These are phyloP conservation scores for Fusarium concolor DNA, from an alignment of 2,329 filamentous ascomycete genomes.

Conservation along the genomic window DNA sequence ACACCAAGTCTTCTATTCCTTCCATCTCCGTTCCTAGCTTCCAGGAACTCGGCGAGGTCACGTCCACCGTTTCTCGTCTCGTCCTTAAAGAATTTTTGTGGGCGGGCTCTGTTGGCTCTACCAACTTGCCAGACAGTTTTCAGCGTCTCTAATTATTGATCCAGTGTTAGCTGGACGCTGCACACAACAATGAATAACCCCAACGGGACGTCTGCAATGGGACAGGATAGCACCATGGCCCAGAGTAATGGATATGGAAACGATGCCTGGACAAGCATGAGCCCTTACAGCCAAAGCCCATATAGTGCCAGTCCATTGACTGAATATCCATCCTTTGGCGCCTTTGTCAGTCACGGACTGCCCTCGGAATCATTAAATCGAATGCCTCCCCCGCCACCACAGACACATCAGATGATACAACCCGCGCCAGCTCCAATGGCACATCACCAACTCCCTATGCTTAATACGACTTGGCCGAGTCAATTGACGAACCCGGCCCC, in stretches of 20 bases:
- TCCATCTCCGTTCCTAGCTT: conserved; percentile 25
- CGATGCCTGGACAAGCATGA: conserved; percentile 68
- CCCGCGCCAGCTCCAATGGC: conserved; percentile 58
- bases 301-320: conserved; percentile 66
- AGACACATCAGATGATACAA: conserved; percentile 50
- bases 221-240: conserved; percentile 49
- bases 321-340: conserved; percentile 70
- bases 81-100: conserved; percentile 1
- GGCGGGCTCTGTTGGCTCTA: conserved; percentile 6
- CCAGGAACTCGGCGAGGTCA: conserved; percentile 20
- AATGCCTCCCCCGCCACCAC: conserved; percentile 67
- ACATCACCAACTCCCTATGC: conserved; percentile 72
- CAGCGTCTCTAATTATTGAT: conserved; percentile 2
- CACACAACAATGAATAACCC: conserved; percentile 50
- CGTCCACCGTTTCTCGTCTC: conserved; percentile 18
- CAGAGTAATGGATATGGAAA: conserved; percentile 51
- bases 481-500: conserved; percentile 78
- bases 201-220: conserved; percentile 49
- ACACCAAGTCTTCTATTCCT: conserved; percentile 28
- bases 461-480: conserved; percentile 83
- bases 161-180: conserved; percentile 38
- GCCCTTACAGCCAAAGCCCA: conserved; percentile 72
- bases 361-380: conserved; percentile 62
- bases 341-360: conserved; percentile 66
- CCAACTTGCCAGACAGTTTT: not conserved